Base-by-base conservation (phyloP, 2,329 filamentous ascomycete genomes). In the Aspergillus pseudotamarii region DNA sequence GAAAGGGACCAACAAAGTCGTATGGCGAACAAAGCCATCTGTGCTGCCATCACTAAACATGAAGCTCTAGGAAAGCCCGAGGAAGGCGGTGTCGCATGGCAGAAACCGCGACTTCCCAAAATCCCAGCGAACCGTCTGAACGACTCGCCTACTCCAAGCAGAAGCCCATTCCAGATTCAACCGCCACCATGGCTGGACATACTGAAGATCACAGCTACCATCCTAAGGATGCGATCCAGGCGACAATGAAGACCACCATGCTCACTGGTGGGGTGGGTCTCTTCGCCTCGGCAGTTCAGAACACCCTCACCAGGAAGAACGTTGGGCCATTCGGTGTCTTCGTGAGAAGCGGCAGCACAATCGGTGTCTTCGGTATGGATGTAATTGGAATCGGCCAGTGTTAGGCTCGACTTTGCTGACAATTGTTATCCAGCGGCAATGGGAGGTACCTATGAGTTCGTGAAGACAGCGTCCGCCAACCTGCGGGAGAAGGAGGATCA, bases 271-370 rank as follows among this genome's bases (percentile, higher is more conserved):
- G 82, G 64, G 86, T 86, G 64, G 93, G 93, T 72, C 81, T 91
- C 75, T 85, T 93, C 78, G 77, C 91, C 64, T 90, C 92, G 57
- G 89, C 91, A 60, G 85, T 96, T 69, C 91, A 94, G 83, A 98
- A 96, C 83, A 92, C 93, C 63, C 86, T 97, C 71, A 85, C 89
- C 60, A 93, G 89, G 83, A 85, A 88, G 76, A 97, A 97, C 79
- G 84, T 95, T 69, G 92, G 93, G 71, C 86, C 89, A 66, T 87
- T 90, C 83, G 91, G 91, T 69, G 86, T 97, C 73, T 89, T 98
- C 76, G 91, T 91, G 54, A 88, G 88, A 73, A 90, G 89, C 62
- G 94, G 93, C 69, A 84, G 89, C 74, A 90, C 90, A 57, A 91
- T 94, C 75, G 90, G 82, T 65, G 76, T 86, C 64, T 88, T 88